Conservation (phyloP, 2,329 filamentous ascomycete species). For the Tolypocladium album region DNA sequence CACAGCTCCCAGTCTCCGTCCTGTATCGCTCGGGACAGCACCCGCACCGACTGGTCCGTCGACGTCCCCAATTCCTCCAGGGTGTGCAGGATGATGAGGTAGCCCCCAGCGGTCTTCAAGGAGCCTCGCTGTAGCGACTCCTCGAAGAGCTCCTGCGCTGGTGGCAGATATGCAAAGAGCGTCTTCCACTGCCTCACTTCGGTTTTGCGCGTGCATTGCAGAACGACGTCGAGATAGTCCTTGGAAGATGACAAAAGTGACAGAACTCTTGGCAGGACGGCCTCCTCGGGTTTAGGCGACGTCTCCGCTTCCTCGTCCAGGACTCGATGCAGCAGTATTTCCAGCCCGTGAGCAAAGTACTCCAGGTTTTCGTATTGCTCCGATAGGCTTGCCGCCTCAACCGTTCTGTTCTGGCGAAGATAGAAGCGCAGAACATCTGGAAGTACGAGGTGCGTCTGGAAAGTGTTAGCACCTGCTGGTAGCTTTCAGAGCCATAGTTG, state of each 20-base stretch:
- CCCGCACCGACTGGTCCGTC: conserved; percentile 66
- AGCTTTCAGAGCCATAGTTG: background rate
- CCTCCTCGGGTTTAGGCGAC: conserved; percentile 48
- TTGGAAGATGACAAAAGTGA: conserved; percentile 62
- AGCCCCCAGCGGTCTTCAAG: conserved; percentile 90
- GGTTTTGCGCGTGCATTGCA: conserved; percentile 95
- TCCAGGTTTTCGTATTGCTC: conserved; percentile 77
- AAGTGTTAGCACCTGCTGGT: background rate
- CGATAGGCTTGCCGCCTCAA: conserved; percentile 70
- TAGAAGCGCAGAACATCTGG: conserved; percentile 78
- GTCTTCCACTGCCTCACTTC: conserved; percentile 93
- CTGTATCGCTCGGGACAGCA: conserved; percentile 70
- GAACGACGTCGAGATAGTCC: conserved; percentile 86
- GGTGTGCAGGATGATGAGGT: conserved; percentile 88
- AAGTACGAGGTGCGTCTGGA: conserved; percentile 81
- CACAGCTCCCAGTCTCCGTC: conserved; percentile 93
- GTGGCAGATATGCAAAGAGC: conserved; percentile 81
- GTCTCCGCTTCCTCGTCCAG: conserved; percentile 88
- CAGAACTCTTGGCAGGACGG: conserved; percentile 52
- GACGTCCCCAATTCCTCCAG: conserved; percentile 58
- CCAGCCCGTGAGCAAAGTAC: conserved; percentile 88
- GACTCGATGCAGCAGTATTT: conserved; percentile 85
- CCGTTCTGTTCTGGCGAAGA: conserved; percentile 63
- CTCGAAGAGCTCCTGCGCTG: conserved; percentile 86
- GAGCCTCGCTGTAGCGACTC: conserved; percentile 76